These are phyloP conservation scores for Aspergillus fumigatus DNA, from an alignment of 2,329 filamentous ascomycete genomes.

Conservation along the genomic window DNA sequence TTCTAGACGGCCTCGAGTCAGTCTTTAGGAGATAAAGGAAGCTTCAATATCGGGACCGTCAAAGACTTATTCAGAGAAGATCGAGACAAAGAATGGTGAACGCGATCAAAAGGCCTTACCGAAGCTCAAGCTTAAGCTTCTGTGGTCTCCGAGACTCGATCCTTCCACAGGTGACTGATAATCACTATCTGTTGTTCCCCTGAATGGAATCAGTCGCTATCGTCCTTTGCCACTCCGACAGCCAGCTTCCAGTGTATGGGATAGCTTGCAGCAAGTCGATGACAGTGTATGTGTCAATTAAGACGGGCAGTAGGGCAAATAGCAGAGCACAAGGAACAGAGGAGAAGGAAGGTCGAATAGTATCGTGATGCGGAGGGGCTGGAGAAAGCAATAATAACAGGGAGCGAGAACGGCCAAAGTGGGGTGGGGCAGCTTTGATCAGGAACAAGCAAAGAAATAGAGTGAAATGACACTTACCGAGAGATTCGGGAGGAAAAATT, in stretches of 20 bases:
- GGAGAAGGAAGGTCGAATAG: conserved; percentile 1
- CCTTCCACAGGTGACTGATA: background rate
- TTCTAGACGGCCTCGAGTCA: background rate
- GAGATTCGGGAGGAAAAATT: background rate
- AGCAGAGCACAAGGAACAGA: background rate
- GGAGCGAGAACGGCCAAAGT: conserved; percentile 15
- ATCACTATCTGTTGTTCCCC: background rate
- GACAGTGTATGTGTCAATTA: background rate
- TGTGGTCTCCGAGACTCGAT: background rate
- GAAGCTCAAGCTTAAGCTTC: background rate
- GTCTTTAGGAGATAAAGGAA: background rate
- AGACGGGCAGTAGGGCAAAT: background rate
- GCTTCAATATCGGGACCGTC: background rate
- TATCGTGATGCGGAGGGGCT: conserved; percentile 13
- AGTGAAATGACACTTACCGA: background rate
- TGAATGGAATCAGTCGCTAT: background rate
- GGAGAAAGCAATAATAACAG: conserved; percentile 15
- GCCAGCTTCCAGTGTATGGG: background rate
- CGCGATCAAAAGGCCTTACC: background rate
- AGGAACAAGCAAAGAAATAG: background rate
- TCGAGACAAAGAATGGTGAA: background rate
- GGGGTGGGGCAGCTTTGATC: conserved; percentile 12
- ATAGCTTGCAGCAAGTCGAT: background rate
- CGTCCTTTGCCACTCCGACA: background rate
- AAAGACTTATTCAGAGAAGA: background rate